phyloP scores from a whole-genome alignment of 345 rosid genomes.

The Eucalyptus curtisii region DNA sequence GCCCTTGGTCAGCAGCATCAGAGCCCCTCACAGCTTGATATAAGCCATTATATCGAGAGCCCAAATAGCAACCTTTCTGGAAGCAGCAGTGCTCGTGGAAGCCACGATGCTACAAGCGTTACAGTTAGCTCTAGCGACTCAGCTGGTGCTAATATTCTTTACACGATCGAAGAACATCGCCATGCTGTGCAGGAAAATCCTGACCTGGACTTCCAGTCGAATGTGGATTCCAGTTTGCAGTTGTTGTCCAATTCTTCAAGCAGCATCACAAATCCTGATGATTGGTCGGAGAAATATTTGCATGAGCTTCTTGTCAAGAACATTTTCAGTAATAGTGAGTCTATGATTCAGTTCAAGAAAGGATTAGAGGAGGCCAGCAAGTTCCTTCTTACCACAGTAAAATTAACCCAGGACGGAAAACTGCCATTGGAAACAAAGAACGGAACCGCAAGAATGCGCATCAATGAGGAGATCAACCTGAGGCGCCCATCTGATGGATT shows the following conservation, averaged over 20 bases:
- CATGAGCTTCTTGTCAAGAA: conserved; percentile 35
- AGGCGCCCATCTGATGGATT: not conserved
- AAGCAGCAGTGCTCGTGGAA: not conserved
- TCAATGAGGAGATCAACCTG: conserved; percentile 2
- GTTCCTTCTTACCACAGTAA: conserved; percentile 52
- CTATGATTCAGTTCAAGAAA: conserved; percentile 43
- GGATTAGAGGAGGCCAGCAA: conserved; percentile 78
- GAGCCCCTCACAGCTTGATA: not conserved
- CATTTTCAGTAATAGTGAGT: conserved; percentile 41
- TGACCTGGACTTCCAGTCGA: not conserved
- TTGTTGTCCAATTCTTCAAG: conserved; percentile 4
- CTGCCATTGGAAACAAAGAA: not conserved
- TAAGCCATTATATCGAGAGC: conserved; percentile 1
- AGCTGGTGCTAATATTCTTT: not conserved
- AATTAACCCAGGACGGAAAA: conserved; percentile 1
- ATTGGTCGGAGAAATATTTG: conserved; percentile 15
- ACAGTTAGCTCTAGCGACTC: not conserved
- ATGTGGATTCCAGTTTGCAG: not conserved
- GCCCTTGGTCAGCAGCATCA: conserved; percentile 19
- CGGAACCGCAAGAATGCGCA: not conserved
- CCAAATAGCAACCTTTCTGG: not conserved
- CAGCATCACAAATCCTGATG: not conserved
- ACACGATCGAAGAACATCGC: not conserved
- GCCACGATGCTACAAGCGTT: not conserved
- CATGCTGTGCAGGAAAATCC: not conserved